Evolutionary conservation across 1,284 basidiomycete species (phyloP).

Genomic region (Leccinum colubrinum): DNA sequence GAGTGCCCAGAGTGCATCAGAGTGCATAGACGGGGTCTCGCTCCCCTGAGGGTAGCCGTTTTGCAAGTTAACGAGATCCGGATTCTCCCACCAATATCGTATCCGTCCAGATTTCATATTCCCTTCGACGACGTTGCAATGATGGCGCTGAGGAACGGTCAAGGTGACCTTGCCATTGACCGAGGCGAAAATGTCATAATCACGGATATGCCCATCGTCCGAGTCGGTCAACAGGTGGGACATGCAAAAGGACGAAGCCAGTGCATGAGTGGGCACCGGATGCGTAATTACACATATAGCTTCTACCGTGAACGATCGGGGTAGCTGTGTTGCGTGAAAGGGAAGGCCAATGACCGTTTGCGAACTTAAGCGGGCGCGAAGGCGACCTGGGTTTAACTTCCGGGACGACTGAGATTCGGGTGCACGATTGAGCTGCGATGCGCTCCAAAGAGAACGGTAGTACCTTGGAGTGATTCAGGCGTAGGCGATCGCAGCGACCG

Average conservation of each 20-base stretch:
- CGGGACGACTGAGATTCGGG: conserved; percentile 25
- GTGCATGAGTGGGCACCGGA: conserved; percentile 81
- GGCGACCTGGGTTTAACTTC: conserved; percentile 49
- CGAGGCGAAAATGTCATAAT: conserved; percentile 89
- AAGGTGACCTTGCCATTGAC: conserved; percentile 88
- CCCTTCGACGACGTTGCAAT: conserved; percentile 89
- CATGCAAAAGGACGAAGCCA: conserved; percentile 86
- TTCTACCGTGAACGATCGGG: conserved; percentile 82
- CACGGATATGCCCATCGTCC: conserved; percentile 90
- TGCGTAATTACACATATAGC: conserved; percentile 92
- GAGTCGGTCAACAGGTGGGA: conserved; percentile 89
- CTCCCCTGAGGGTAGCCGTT: conserved; percentile 37
- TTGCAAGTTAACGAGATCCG: conserved; percentile 36
- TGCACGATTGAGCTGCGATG: conserved; percentile 9
- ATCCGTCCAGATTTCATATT: conserved; percentile 89
- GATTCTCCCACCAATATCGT: conserved; percentile 89
- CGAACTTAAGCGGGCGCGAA: conserved; percentile 59
- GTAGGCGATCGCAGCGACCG: conserved; percentile 27
- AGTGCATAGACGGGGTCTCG: conserved; percentile 69
- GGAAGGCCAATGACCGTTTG: conserved; percentile 40
- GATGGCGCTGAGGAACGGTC: conserved; percentile 86
- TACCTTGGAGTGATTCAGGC: conserved; percentile 32
- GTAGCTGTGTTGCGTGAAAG: conserved; percentile 27
- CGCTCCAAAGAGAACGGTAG: neutral
- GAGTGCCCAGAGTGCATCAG: conserved; percentile 88